Base-by-base conservation (phyloP, 2,329 filamentous ascomycete species). In the Fusarium euwallaceae region DNA sequence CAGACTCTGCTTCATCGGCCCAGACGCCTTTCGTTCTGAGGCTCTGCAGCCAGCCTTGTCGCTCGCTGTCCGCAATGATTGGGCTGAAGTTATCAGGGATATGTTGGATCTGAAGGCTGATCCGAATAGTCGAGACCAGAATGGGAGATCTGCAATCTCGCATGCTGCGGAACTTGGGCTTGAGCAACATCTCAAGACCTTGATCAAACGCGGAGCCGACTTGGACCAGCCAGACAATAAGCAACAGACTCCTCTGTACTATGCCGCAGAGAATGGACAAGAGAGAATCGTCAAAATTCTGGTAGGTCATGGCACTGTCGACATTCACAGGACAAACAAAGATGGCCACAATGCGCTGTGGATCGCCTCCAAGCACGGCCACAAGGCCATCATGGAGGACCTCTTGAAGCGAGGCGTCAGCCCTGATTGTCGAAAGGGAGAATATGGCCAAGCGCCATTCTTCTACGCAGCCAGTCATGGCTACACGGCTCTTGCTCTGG, bases 71-170 rank as follows among this genome's bases (percentile, higher is more conserved):
- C 61, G 71, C 11, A 71, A 75, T 59, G 51, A 55, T 17, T 75
- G 71, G 74, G 36, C 12, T 1, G 68, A 74, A 59, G 53, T 74
- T 3, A 34, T 69, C 9, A 53, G 56, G 12, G 62, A 39, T 0
- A 55, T 73, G n/a, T 39, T 75, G 16, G 61, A 75, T 48, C 36
- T 76, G 56, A 55, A 48, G 11, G 70, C 65, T 43, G 61, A 70
- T 16, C 24, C 43, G 2, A 45, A 66, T 32, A 69, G 64, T 32
- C 53, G 65, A 53, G 70, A 73, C n/a, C 34, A 73, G 37, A 51
- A 60, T 6, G 69, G 71, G 7, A 70, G 70, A 48, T 70, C 68
- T 2, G 71, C 69, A 48, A 43, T 67, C 32, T 75, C 72, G 1
- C 41, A 72, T 34, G 68, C 66, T 12, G 73, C 71, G 7, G 67